phyloP scores from a whole-genome alignment of 2,329 filamentous ascomycete species.

The Fusarium pseudograminearum region DNA sequence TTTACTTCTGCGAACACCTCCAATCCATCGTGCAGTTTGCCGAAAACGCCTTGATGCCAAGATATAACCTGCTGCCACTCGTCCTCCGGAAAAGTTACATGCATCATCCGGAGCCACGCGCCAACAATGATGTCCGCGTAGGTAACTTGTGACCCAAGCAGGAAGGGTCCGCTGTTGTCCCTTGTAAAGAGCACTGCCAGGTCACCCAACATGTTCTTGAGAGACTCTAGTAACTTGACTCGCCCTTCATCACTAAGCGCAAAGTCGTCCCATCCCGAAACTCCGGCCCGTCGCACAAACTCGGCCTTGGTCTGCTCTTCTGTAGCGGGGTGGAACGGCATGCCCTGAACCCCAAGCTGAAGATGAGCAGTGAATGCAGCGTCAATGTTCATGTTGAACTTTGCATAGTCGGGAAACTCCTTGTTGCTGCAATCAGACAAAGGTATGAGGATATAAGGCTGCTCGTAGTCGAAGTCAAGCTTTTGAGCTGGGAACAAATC shows the following conservation, averaged over 20 bases:
- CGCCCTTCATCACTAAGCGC: constrained; percentile 55
- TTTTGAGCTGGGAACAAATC: constrained; percentile 61
- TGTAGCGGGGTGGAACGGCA: constrained; percentile 65
- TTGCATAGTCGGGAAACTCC: constrained; percentile 55
- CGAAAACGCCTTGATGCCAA: constrained; percentile 66
- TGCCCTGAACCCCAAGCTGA: constrained; percentile 53
- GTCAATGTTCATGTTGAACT: constrained; percentile 68
- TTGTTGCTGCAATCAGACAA: constrained; percentile 51
- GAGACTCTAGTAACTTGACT: constrained; percentile 53
- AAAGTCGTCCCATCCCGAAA: constrained; percentile 59
- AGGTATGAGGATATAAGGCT: constrained; percentile 44
- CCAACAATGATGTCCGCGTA: constrained; percentile 71
- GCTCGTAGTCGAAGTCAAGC: constrained; percentile 55
- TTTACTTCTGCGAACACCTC: constrained; percentile 52
- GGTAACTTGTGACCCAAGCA: constrained; percentile 58
- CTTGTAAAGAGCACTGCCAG: constrained; percentile 56
- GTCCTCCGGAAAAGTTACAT: constrained; percentile 52
- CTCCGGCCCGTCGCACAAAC: constrained; percentile 61
- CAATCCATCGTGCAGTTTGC: constrained; percentile 61
- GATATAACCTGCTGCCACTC: constrained; percentile 62
- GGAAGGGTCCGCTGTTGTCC: constrained; percentile 59
- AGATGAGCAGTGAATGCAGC: constrained; percentile 62
- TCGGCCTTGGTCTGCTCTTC: constrained; percentile 59
- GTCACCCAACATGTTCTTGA: constrained; percentile 56
- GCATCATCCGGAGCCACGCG: constrained; percentile 65